phyloP scores from a whole-genome alignment of 192 early-diverging fungal genomes.

The Backusella luteola region DNA sequence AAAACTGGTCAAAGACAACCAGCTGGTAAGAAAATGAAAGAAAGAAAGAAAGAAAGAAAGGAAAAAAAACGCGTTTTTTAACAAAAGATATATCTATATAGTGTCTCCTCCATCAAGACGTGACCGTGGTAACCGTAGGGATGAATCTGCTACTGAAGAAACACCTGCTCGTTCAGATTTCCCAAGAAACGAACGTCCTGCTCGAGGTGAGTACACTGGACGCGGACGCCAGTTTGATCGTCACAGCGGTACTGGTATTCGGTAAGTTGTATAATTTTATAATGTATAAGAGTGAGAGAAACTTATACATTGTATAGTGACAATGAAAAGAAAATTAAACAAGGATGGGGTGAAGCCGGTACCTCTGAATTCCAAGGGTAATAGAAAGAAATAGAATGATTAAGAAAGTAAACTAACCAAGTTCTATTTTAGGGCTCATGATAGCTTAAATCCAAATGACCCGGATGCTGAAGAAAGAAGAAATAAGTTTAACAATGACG shows the following conservation, averaged over 20 bases:
- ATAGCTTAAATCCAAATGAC: constrained; percentile 23
- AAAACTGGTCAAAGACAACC: constrained; percentile 11
- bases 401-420: not conserved
- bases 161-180: not conserved
- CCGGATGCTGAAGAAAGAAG: constrained; percentile 25
- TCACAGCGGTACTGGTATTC: constrained; percentile 70
- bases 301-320: constrained; percentile 41
- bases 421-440: not conserved
- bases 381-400: not conserved
- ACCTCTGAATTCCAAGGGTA: constrained; percentile 53
- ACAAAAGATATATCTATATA: not conserved
- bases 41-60: too few relatives aligned
- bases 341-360: constrained; percentile 72
- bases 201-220: not conserved
- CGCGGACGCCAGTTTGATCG: constrained; percentile 71
- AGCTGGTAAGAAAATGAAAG: not conserved
- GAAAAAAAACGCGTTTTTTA: not conserved
- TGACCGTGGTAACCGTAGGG: constrained; percentile 12
- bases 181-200: not conserved
- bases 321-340: constrained; percentile 87
- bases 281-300: not conserved
- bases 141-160: not conserved
- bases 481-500: constrained; percentile 36
- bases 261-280: constrained; percentile 18
- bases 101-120: constrained; percentile 16